A percentile compares a stretch with the other conserved stretches of the same genome.
phyloP scores from a whole-genome alignment of 2,329 filamentous ascomycete species.

The Fragosphaeria purpurea region DNA sequence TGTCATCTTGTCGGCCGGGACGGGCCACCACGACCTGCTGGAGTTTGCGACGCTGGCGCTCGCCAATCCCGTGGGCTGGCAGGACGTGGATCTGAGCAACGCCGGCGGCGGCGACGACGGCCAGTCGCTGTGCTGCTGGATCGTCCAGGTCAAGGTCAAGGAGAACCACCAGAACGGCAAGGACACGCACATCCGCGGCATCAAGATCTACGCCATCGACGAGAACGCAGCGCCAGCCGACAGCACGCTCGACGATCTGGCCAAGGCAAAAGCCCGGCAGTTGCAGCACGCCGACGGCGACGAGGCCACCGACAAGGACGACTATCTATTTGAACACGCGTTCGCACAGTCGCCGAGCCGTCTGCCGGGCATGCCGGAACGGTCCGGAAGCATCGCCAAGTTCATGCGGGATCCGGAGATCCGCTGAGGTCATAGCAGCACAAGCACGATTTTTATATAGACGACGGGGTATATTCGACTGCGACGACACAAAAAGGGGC shows the following conservation, averaged over 20 bases:
- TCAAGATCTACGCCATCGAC: constrained; percentile 69
- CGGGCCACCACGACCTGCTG: constrained; percentile 81
- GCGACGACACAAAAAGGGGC: no score
- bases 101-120: constrained; percentile 52
- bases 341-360: constrained; percentile 19
- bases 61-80: constrained; percentile 76
- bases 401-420: constrained; percentile 34
- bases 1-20: constrained; percentile 81
- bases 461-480: no score
- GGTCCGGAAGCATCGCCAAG: constrained; percentile 24
- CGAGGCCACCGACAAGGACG: constrained; percentile 20
- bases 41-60: constrained; percentile 77
- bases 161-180: constrained; percentile 99
- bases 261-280: constrained; percentile 22
- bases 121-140: constrained; percentile 73
- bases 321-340: constrained; percentile 24
- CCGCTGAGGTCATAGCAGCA: constrained; percentile 17
- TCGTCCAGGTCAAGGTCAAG: constrained; percentile 80
- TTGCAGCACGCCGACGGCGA: constrained; percentile 14
- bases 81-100: constrained; percentile 59
- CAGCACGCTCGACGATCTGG: constrained; percentile 26
- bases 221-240: constrained; percentile 32
- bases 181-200: constrained; percentile 89
- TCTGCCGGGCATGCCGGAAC: constrained; percentile 18
- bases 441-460: no score